Percentiles rank a stretch among this genome's conserved stretches.
phyloP scores from a whole-genome alignment of 371 early-diverging fungal species.

The Syncephalastrum contaminatum region DNA sequence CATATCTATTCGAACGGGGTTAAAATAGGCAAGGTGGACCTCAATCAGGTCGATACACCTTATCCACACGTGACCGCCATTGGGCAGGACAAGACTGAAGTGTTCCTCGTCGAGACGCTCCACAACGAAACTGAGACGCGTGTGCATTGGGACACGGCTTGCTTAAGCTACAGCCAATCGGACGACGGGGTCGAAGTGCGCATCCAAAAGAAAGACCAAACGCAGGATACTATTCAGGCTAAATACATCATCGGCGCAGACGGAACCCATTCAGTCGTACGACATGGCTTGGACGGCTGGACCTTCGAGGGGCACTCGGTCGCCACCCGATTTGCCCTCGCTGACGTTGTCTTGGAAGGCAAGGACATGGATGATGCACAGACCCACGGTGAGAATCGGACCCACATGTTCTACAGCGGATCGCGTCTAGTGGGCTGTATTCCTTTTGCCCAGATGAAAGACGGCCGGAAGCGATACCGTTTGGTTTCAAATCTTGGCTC shows the following conservation, averaged over 20 bases:
- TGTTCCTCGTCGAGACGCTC: conserved; percentile 2
- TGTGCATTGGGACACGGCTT: conserved; percentile 24
- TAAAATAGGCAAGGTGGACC: background rate
- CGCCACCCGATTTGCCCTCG: conserved; percentile 20
- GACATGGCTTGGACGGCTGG: conserved; percentile 26
- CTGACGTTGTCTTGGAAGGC: conserved; percentile 4
- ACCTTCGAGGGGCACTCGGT: conserved; percentile 29
- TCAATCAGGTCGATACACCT: conserved; percentile 13
- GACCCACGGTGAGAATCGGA: background rate
- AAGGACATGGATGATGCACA: background rate
- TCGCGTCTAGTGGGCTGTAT: background rate
- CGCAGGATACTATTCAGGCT: conserved; percentile 6
- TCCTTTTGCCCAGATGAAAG: background rate
- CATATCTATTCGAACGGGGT: too few relatives aligned
- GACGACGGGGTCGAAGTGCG: conserved; percentile 17
- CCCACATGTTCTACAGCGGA: background rate
- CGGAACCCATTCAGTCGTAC: conserved; percentile 28
- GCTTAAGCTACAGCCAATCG: conserved; percentile 25
- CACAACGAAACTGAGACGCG: conserved; percentile 5
- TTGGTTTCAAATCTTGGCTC: conserved; percentile 4
- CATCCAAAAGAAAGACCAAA: conserved; percentile 17
- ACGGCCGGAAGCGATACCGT: background rate
- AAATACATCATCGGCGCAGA: conserved; percentile 36
- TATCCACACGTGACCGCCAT: conserved; percentile 25
- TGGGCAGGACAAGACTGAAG: conserved; percentile 24